Evolutionary conservation across 2,329 filamentous ascomycete genomes (phyloP).

Genomic region (Sordariomycetes sp.): DNA sequence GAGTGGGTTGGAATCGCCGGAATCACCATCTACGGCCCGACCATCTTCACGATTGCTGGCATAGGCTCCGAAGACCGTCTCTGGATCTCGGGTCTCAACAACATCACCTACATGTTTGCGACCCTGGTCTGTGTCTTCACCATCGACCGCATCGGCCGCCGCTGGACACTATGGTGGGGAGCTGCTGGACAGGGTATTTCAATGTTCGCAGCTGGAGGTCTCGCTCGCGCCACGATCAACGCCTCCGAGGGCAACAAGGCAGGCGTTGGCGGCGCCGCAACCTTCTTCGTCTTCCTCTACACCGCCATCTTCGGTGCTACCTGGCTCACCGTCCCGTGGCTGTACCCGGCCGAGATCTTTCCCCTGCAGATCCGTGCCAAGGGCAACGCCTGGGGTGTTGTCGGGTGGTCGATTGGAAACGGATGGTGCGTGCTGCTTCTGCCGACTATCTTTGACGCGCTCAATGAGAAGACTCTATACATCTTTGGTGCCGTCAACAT

Average conservation of each 20-base stretch:
- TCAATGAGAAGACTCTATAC: constrained; percentile 64
- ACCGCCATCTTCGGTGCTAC: constrained; percentile 30
- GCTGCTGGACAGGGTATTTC: constrained; percentile 53
- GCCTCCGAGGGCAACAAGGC: constrained; percentile 33
- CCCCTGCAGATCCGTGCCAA: constrained; percentile 61
- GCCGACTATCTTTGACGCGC: constrained; percentile 51
- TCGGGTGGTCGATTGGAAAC: constrained; percentile 70
- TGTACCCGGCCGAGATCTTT: constrained; percentile 67
- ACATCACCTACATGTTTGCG: constrained; percentile 47
- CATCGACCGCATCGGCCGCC: constrained; percentile 57
- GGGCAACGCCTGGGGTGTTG: constrained; percentile 67
- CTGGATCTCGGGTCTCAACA: constrained; percentile 52
- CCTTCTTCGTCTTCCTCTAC: constrained; percentile 58
- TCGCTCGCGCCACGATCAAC: constrained; percentile 42
- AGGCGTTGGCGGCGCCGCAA: constrained; percentile 48
- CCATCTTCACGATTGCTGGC: constrained; percentile 59
- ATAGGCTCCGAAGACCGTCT: constrained; percentile 50
- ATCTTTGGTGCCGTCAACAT: constrained; percentile 63
- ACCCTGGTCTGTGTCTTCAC: constrained; percentile 64
- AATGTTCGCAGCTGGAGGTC: constrained; percentile 59
- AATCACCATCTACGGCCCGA: constrained; percentile 51
- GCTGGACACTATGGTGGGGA: constrained; percentile 64
- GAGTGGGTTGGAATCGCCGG: constrained; percentile 64
- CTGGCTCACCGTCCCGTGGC: constrained; percentile 46
- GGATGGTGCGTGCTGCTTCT: constrained; percentile 49